Evolutionary conservation across 2,329 filamentous ascomycete genomes (phyloP), one percentile per base, ranked within the genome.

Genomic region (Alternaria gansuensis): DNA sequence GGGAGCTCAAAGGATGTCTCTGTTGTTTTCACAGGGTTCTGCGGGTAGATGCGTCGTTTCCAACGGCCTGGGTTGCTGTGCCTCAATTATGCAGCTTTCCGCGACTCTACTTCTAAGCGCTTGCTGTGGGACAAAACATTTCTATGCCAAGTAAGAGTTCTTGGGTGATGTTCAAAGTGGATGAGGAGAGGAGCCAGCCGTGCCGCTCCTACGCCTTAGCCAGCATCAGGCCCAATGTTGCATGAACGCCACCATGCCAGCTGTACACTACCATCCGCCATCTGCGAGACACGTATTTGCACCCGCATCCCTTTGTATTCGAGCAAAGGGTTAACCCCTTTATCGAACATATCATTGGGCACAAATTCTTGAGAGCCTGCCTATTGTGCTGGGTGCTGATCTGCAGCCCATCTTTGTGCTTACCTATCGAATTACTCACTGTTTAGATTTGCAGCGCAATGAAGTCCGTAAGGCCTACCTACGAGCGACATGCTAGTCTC

Each of bases 201-300:
- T 54, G 51, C 55, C 55, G 43, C 51, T 37, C 51, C 24, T 36
- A n/a, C 55, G 24, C 43, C 17, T 48, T 49, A 28, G 55, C 43
- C 29, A 46, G 33, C 41, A 46, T 26, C 14, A 45, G 31, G 28
- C 49, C 40, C 14, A 23, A 46, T 34, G 14, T n/a, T 14, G 41
- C 41, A 44, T 21, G 29, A 8, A 50, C 49, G 49, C 48, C 48
- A 50, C 48, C 34, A 29, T 34, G 48, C 48, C 48, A 39, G 37
- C 48, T 40, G 21, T 29, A 48, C 45, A 34, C 45, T 36, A 48
- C 37, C 17, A 34, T 46, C 44, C 29, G 44, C 44, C 44, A 46
- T 23, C 44, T 17, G 21, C 44, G 4, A 46, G 29, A 46, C 13
- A 46, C 17, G 29, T 34, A 8, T 46, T 46, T 31, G 29, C 43